phyloP scores from a whole-genome alignment of 441 rosid genomes.

The Pelargonium fulgidum region DNA sequence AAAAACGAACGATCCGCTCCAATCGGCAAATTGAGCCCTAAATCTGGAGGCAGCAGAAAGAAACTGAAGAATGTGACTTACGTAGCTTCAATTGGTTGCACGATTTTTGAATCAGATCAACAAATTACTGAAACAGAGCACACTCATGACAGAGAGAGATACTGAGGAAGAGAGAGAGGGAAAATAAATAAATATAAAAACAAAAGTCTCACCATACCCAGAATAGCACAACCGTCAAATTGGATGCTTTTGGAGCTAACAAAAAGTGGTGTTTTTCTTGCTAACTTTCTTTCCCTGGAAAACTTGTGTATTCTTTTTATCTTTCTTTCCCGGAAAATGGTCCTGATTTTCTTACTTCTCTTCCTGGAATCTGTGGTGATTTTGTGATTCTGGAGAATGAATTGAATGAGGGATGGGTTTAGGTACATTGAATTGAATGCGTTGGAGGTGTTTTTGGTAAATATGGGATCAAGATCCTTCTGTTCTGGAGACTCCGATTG shows the following conservation, averaged over 20 bases:
- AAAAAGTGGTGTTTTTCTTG: not conserved
- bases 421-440: no score
- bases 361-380: no score
- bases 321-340: no score
- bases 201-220: slow-evolving; percentile 8
- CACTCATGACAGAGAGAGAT: not conserved
- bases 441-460: no score
- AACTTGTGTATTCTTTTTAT: not conserved
- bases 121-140: not conserved
- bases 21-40: slow-evolving; percentile 4
- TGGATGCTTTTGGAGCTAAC: not conserved
- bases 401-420: no score
- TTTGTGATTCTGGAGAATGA: no score
- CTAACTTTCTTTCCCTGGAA: not conserved
- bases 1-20: no score
- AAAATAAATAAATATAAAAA: not conserved
- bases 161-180: not conserved
- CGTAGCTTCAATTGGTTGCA: not conserved
- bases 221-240: slow-evolving; percentile 5
- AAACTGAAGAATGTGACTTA: not conserved
- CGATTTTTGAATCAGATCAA: not conserved
- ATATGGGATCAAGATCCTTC: no score
- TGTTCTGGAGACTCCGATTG: no score
- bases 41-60: not conserved
- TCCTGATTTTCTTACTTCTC: no score